Evolutionary conservation across 768 basidiomycete genomes (phyloP).

Genomic region (Pulveroboletus sp.): DNA sequence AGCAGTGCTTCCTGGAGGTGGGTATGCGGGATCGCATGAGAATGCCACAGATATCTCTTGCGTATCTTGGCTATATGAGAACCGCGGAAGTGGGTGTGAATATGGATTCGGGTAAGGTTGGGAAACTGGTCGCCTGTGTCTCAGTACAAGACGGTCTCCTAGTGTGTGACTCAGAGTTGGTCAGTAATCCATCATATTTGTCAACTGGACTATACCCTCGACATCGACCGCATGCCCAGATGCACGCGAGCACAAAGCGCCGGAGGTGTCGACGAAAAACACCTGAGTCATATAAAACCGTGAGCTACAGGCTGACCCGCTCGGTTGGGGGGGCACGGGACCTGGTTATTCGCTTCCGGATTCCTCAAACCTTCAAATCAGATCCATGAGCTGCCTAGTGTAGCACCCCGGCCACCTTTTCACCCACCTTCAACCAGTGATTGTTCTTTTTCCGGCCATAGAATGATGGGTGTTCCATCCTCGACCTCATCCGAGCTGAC

Average conservation of each 20-base stretch:
- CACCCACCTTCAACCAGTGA: conserved; percentile 74
- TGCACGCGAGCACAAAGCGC: conserved; percentile 72
- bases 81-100: conserved; percentile 74
- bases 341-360: conserved; percentile 75
- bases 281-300: conserved; percentile 44
- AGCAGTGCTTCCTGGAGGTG: conserved; percentile 30
- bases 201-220: conserved; percentile 47
- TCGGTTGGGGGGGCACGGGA: no score
- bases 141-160: conserved; percentile 68
- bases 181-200: conserved; percentile 1
- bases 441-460: conserved; percentile 73
- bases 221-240: conserved; percentile 83
- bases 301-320: no score
- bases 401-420: neutral
- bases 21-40: conserved; percentile 61
- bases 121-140: conserved; percentile 75
- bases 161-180: conserved; percentile 7
- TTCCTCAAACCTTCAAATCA: conserved; percentile 59
- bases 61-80: conserved; percentile 53
- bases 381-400: conserved; percentile 10
- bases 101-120: conserved; percentile 76
- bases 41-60: conserved; percentile 63
- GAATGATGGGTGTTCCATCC: conserved; percentile 46
- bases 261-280: conserved; percentile 79
- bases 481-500: conserved; percentile 31